A percentile compares a stretch with the other conserved stretches of the same genome.
Conservation (phyloP, 2,329 filamentous ascomycete species). For the Fusarium graminum region DNA sequence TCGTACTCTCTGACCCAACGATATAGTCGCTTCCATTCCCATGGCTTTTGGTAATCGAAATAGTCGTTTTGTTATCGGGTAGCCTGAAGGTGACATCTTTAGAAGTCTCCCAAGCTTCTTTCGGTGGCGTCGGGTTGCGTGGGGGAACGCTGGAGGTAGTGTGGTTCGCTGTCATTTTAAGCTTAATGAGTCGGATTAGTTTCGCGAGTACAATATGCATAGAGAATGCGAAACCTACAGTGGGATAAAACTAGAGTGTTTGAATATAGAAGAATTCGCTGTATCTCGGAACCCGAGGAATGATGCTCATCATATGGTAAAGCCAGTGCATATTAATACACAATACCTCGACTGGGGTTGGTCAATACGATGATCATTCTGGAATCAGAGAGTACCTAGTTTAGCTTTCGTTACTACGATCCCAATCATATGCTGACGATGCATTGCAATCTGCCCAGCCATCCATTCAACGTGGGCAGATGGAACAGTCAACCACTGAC, state of each 20-base stretch:
- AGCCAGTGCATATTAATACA: constrained; percentile 6
- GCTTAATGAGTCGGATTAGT: no score
- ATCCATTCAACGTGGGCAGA: not conserved
- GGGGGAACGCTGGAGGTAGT: constrained; percentile 10
- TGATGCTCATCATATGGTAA: not conserved
- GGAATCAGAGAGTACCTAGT: constrained; percentile 2
- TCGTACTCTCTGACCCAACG: constrained; percentile 15
- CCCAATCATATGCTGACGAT: not conserved
- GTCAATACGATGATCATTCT: constrained; percentile 10
- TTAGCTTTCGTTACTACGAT: constrained; percentile 7
- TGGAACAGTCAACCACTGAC: not conserved
- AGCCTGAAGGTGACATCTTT: constrained; percentile 20
- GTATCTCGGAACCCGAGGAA: not conserved
- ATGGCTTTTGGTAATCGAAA: constrained; percentile 24
- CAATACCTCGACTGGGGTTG: constrained; percentile 3
- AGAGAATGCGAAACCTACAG: no score
- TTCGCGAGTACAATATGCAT: no score
- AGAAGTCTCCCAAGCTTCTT: constrained; percentile 15
- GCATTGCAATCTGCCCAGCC: not conserved
- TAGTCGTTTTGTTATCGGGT: constrained; percentile 22
- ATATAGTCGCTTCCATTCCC: constrained; percentile 15
- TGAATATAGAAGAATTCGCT: no score
- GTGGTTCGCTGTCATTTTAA: constrained; percentile 11
- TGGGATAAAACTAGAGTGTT: no score
- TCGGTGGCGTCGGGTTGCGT: constrained; percentile 29